Evolutionary conservation across 2,329 filamentous ascomycete genomes (phyloP), one percentile per base, ranked within the genome.

Genomic region (Fusarium sterilihyphosum): DNA sequence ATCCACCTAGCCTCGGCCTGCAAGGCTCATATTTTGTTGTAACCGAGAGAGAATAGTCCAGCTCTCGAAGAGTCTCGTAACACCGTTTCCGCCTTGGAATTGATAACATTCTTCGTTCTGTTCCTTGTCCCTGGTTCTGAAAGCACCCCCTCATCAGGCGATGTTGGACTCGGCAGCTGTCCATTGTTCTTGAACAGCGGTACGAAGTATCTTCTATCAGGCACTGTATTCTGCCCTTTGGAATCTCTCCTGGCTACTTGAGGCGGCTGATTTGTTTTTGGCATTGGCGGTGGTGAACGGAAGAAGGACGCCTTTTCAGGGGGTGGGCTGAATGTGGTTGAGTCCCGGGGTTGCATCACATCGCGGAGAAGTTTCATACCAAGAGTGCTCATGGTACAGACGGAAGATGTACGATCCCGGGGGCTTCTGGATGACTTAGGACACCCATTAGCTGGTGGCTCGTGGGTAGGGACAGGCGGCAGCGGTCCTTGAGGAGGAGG

Each of bases 381-480:
- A 14, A 78, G 65, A 8, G 74, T 78, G 41, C 77, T 78, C 73
- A 78, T 76, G 5, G 74, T 73, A 22, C 66, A 70, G 33, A n/a
- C 40, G 14, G 76, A 78, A 9, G 46, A 65, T 35, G 52, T 26
- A 16, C 60, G 46, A 40, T n/a, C 33, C 12, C 7, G 40, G 14
- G 35, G 26, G 31, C n/a, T 26, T 17, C 35, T 38, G 12, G 59
- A 44, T 6, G 18, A 31, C 8, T 26, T 33, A 12, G 14, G 3
- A 24, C n/a, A 26, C 20, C 29, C 29, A n/a, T 7, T 18, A 24
- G 29, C 43, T 26, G 31, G 8, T 18, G 37, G 11, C 20, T 26
- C 41, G 18, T 49, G 40, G 13, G 43, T 44, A 29, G 66, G 37
- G 24, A 40, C 38, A 22, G 66, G 41, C 11, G 46, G 41, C 6